Conservation (phyloP, 768 basidiomycete species). For the Termitomyces sp. region DNA sequence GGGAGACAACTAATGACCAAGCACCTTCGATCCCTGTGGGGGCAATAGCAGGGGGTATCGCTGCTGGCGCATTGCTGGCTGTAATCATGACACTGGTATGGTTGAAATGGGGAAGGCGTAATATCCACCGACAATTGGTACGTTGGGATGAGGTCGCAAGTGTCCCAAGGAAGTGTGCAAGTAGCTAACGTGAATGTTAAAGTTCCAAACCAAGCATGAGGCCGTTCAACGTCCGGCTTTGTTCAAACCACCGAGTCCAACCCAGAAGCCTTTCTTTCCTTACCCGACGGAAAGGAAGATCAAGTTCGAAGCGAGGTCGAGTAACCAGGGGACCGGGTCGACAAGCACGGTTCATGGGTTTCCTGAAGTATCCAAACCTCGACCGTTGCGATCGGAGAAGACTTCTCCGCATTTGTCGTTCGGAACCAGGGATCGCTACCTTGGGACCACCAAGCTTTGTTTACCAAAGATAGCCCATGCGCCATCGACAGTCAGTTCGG, state of each 20-base stretch:
- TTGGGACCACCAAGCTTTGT: neutral
- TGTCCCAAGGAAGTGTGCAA: neutral
- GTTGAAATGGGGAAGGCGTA: conserved; percentile 40
- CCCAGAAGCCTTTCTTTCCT: conserved; percentile 24
- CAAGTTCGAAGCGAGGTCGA: conserved; percentile 26
- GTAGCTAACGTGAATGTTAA: conserved; percentile 12
- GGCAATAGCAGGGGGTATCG: conserved; percentile 46
- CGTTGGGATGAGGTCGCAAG: neutral
- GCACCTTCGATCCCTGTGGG: conserved; percentile 33
- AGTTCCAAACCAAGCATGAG: conserved; percentile 30
- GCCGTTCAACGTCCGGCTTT: conserved; percentile 19
- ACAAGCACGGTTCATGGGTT: neutral
- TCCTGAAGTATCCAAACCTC: conserved; percentile 11
- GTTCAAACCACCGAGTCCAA: conserved; percentile 14
- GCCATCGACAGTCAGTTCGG: conserved; percentile 24
- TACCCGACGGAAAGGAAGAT: conserved; percentile 29
- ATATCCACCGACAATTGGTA: conserved; percentile 29
- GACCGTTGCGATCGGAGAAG: conserved; percentile 11
- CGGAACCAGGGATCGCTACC: neutral
- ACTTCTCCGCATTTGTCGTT: conserved; percentile 5
- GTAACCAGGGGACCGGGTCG: neutral
- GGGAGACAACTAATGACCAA: conserved; percentile 1
- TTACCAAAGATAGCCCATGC: conserved; percentile 17
- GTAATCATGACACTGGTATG: conserved; percentile 36
- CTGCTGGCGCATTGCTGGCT: conserved; percentile 43